These are phyloP conservation scores for Ephemerocybe angulata DNA, from an alignment of 768 basidiomycete species.

Conservation along the genomic window DNA sequence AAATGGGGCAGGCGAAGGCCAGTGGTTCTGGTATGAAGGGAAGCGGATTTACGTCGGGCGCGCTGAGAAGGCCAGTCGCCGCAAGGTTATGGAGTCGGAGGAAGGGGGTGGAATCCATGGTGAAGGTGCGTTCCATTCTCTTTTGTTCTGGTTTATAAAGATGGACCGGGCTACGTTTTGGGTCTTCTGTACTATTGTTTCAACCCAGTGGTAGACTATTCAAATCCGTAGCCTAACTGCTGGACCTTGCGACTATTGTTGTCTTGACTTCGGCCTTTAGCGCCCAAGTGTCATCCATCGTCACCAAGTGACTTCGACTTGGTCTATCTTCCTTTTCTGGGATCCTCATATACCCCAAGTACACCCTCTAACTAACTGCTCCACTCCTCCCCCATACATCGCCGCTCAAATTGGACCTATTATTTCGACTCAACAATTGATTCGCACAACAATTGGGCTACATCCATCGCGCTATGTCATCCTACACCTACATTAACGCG, in stretches of 20 bases:
- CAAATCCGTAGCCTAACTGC: background rate
- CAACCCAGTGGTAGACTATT: background rate
- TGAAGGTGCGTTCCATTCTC: background rate
- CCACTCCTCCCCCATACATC: background rate
- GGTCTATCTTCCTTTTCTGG: too few species aligned
- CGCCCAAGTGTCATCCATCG: background rate
- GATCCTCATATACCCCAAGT: background rate
- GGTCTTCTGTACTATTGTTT: background rate
- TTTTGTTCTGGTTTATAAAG: background rate
- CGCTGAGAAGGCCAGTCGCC: background rate
- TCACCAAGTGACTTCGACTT: background rate
- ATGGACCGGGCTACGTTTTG: background rate
- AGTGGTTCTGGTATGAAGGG: constrained; percentile 5
- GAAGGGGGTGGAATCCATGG: background rate
- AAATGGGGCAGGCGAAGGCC: background rate
- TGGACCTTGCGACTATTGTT: background rate
- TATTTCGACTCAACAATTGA: background rate
- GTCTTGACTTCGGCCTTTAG: background rate
- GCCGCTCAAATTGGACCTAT: background rate
- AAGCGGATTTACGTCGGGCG: background rate
- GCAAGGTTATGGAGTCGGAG: background rate
- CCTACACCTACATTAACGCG: background rate
- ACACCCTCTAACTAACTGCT: background rate
- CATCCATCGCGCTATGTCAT: background rate
- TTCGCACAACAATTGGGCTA: background rate